Conservation (phyloP, 495 filamentous ascomycete species). For the Penicillium coprophilum region DNA sequence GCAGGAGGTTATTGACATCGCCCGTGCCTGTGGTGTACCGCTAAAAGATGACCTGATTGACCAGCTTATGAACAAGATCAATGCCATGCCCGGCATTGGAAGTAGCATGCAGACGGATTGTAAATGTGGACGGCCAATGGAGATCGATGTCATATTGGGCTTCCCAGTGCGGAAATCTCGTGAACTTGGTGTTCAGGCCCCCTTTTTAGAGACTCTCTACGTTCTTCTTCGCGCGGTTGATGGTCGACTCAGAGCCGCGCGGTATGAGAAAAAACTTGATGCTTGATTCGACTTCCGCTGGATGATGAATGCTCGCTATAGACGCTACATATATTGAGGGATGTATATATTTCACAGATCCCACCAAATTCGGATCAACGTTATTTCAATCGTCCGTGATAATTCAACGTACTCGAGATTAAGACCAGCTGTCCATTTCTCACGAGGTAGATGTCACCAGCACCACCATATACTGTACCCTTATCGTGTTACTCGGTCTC, state of each 20-base stretch:
- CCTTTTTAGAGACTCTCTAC: constrained; percentile 50
- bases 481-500: background rate
- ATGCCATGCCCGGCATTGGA: constrained; percentile 42
- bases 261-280: background rate
- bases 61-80: constrained; percentile 42
- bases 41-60: constrained; percentile 42
- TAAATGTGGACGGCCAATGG: constrained; percentile 49
- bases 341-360: background rate
- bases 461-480: background rate
- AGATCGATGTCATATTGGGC: constrained; percentile 58
- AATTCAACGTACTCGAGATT: background rate
- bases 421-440: background rate
- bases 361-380: background rate
- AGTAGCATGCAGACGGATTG: constrained; percentile 58
- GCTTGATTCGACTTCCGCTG: background rate
- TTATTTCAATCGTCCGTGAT: background rate
- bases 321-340: background rate
- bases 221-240: constrained; percentile 28
- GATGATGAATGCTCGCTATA: background rate
- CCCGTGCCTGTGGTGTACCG: constrained; percentile 41
- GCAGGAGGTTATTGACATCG: constrained; percentile 51
- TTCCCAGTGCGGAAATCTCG: constrained; percentile 50
- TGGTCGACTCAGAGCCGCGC: constrained; percentile 21
- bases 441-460: background rate
- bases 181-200: constrained; percentile 48